Percentiles rank a stretch among this genome's conserved stretches.
Conservation (phyloP, 2,329 filamentous ascomycete species). For the Beauveria asiatica region DNA sequence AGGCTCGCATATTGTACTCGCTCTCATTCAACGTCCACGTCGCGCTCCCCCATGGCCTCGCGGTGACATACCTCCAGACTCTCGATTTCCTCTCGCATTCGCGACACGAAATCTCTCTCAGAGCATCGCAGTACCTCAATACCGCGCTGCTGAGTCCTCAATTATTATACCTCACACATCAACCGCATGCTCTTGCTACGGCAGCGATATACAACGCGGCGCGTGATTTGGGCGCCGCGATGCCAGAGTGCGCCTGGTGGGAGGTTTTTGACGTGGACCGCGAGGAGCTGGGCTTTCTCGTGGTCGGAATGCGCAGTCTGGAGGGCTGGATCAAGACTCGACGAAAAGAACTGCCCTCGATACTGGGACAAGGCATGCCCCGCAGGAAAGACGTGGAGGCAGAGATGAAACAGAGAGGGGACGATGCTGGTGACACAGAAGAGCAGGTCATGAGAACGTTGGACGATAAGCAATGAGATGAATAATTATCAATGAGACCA, state of each 20-base stretch:
- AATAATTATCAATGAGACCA: background rate
- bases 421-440: background rate
- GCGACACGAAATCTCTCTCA: constrained; percentile 48
- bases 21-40: constrained; percentile 80
- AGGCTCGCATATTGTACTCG: constrained; percentile 66
- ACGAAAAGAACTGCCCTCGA: constrained; percentile 43
- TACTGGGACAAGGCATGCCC: constrained; percentile 41
- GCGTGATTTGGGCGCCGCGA: constrained; percentile 63
- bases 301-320: constrained; percentile 75
- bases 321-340: constrained; percentile 59
- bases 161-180: constrained; percentile 83
- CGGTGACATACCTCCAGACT: constrained; percentile 86
- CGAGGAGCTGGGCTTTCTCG: constrained; percentile 88
- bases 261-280: constrained; percentile 94
- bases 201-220: constrained; percentile 88
- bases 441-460: constrained; percentile 12
- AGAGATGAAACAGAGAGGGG: constrained; percentile 36
- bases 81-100: constrained; percentile 55
- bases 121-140: constrained; percentile 74
- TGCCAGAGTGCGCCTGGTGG: constrained; percentile 90
- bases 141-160: constrained; percentile 79
- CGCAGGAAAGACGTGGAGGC: constrained; percentile 48
- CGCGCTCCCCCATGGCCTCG: constrained; percentile 75
- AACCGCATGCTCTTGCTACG: constrained; percentile 76
- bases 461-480: constrained; percentile 16